Base-by-base conservation (phyloP, 768 basidiomycete species). In the Hericium rajendrae region DNA sequence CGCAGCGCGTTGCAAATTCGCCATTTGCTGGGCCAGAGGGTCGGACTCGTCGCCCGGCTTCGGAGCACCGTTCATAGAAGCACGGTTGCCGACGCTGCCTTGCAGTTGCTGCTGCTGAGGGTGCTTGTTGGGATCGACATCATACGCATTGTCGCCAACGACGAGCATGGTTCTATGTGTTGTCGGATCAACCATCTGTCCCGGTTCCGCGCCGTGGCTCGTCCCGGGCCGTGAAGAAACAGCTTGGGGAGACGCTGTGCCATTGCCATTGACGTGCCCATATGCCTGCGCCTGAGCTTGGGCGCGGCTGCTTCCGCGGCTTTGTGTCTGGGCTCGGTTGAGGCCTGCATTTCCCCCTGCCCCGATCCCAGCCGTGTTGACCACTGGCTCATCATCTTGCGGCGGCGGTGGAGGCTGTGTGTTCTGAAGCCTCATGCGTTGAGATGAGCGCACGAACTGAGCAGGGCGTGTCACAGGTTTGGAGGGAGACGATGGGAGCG, bases 351-450 rank as follows among this genome's bases (percentile, higher is more conserved):
- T 67, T 28, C 79, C 79, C 15, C 81, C 84, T 3, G 88, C 86
- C 15, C 90, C 89, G 5, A 89, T 74, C 15, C 89, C 90, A 1
- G 86, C 86, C 1, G 75, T 73, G 59, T 89, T 88, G 9, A 77
- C 69, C 6, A 73, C 54, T 0, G 78, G 74, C 11, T 76, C 78
- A 10, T 78, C 76, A 22, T 66, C 72, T 6, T 75, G 74, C 32
- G 62, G 61, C 15, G 73, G 66, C 58, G 71, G 63, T 64, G 68
- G 40, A 57, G 69, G 32, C 2, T 77, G 72, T 9, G 54, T 48
- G 39, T 66, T 67, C 8, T 61, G 64, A 13, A 67, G 55, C 18
- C 57, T 41, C 12, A 53, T 16, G 24, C 79, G 69, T 57, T 76
- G 73, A 8, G 78, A 67, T 4, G 68, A 56, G 15, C 79, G 74